A percentile compares a stretch with the other conserved stretches of the same genome.
These are phyloP conservation scores for Kwoniella bestiolae DNA, from an alignment of 768 basidiomycete genomes.

Conservation along the genomic window DNA sequence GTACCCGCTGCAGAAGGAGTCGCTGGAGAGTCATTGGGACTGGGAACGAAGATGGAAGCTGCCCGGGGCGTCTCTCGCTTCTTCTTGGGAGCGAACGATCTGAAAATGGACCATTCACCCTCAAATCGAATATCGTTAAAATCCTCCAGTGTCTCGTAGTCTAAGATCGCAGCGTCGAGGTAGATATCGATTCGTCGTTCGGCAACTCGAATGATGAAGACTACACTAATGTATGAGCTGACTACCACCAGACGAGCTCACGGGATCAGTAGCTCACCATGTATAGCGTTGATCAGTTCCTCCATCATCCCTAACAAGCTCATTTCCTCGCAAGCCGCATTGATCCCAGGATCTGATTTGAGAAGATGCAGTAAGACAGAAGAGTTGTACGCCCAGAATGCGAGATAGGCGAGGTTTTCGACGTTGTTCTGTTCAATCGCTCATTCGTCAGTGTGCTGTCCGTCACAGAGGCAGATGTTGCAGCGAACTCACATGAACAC, in stretches of 20 bases:
- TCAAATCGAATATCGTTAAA: constrained; percentile 88
- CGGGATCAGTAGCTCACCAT: constrained; percentile 76
- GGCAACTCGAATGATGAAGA: constrained; percentile 90
- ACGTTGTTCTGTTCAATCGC: constrained; percentile 66
- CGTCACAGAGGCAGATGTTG: neutral
- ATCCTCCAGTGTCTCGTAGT: constrained; percentile 73
- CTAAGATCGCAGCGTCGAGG: constrained; percentile 79
- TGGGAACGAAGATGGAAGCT: constrained; percentile 20
- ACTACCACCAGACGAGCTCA: neutral
- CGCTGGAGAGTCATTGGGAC: constrained; percentile 17
- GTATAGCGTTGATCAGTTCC: constrained; percentile 91
- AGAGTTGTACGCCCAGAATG: constrained; percentile 94
- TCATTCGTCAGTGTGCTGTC: neutral
- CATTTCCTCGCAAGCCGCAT: constrained; percentile 77
- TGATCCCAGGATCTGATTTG: constrained; percentile 57
- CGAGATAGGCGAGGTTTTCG: constrained; percentile 80
- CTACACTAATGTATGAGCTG: constrained; percentile 60
- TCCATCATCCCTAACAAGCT: constrained; percentile 84
- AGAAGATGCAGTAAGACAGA: constrained; percentile 89
- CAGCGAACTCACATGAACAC: constrained; percentile 75
- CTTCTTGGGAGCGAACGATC: constrained; percentile 57
- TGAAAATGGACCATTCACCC: constrained; percentile 77
- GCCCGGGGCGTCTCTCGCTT: constrained; percentile 42
- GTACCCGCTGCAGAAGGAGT: constrained; percentile 22
- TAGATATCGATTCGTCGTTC: constrained; percentile 86